A percentile compares a stretch with the other conserved stretches of the same genome.
phyloP scores from a whole-genome alignment of 768 basidiomycete genomes.

The Terana coerulea region DNA sequence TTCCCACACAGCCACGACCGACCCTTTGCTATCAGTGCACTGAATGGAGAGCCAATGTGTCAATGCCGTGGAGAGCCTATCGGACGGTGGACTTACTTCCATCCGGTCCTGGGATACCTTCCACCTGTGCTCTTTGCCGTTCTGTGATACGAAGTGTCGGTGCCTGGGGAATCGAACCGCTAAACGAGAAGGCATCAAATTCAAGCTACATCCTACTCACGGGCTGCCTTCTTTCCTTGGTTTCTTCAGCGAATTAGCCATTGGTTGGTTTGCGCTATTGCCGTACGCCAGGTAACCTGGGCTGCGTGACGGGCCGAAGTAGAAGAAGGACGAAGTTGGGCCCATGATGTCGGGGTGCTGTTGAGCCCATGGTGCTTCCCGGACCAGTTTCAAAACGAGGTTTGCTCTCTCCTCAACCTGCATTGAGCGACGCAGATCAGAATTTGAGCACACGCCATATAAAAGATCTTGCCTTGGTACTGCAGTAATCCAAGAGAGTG shows the following conservation, averaged over 20 bases:
- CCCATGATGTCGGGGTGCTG: slow-evolving; percentile 72
- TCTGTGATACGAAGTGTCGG: slow-evolving; percentile 69
- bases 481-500: not conserved
- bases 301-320: slow-evolving; percentile 61
- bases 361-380: slow-evolving; percentile 64
- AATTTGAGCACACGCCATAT: too few relatives aligned
- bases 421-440: not conserved
- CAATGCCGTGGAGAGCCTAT: slow-evolving; percentile 1
- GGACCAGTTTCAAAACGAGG: slow-evolving; percentile 56
- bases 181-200: not conserved
- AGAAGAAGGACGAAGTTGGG: slow-evolving; percentile 74
- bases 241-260: slow-evolving; percentile 54
- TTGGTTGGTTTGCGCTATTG: slow-evolving; percentile 50
- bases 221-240: slow-evolving; percentile 53
- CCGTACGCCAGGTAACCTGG: slow-evolving; percentile 70
- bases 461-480: not conserved
- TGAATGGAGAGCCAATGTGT: slow-evolving; percentile 29
- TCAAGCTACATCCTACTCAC: slow-evolving; percentile 29
- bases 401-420: slow-evolving; percentile 59
- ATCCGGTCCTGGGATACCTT: slow-evolving; percentile 55
- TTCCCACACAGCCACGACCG: slow-evolving; percentile 64
- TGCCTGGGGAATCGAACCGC: not conserved
- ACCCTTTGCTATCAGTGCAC: slow-evolving; percentile 63
- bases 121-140: slow-evolving; percentile 75
- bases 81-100: slow-evolving; percentile 46